Percentiles rank a stretch among this genome's conserved stretches.
Conservation (phyloP, 192 early-diverging fungal species). For the Umbelopsis ramanniana region DNA sequence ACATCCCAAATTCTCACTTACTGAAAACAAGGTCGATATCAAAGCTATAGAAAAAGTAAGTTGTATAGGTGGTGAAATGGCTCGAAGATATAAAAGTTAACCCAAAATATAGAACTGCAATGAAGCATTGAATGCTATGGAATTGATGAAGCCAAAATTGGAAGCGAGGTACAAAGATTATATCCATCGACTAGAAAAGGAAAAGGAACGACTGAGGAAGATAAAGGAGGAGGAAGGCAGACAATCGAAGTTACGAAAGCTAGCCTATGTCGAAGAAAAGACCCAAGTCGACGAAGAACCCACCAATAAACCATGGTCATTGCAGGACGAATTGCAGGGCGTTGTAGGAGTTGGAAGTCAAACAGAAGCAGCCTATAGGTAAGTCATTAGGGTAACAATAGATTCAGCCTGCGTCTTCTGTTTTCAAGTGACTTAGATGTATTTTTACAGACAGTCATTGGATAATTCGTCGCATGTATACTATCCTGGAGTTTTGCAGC, state of each 20-base stretch:
- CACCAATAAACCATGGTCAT: constrained; percentile 21
- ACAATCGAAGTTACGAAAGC: constrained; percentile 15
- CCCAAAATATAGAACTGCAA: constrained; percentile 46
- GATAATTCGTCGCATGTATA: background rate
- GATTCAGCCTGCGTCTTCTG: no score
- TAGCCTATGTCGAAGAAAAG: background rate
- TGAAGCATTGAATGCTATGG: constrained; percentile 58
- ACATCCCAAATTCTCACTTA: constrained; percentile 56
- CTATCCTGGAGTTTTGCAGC: constrained; percentile 19
- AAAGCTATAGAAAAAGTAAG: constrained; percentile 38
- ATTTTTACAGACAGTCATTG: background rate
- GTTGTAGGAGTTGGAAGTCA: constrained; percentile 29
- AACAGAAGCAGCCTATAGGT: background rate
- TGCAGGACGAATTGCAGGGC: constrained; percentile 39
- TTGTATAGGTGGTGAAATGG: background rate
- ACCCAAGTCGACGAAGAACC: constrained; percentile 11
- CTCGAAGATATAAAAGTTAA: constrained; percentile 25
- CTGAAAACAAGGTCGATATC: constrained; percentile 43
- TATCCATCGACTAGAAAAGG: constrained; percentile 40
- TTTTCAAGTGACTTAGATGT: background rate
- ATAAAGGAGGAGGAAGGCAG: constrained; percentile 26
- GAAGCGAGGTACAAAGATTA: constrained; percentile 59
- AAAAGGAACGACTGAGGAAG: constrained; percentile 21
- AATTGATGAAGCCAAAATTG: constrained; percentile 59
- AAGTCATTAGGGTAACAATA: background rate